Conservation (phyloP, 495 filamentous ascomycete species). For the Aspergillus campestris region DNA sequence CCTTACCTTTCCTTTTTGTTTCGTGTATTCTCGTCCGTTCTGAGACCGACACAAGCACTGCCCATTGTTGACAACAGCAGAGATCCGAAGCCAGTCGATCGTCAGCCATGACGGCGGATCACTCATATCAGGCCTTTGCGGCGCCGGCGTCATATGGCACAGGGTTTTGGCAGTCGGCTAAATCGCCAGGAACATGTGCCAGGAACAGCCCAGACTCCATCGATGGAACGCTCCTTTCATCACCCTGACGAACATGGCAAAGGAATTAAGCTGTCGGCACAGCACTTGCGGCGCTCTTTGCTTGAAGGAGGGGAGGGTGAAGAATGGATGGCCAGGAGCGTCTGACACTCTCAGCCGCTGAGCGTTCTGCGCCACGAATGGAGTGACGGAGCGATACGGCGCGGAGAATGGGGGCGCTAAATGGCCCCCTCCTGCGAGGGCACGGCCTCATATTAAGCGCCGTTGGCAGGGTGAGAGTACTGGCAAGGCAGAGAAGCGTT, state of each 20-base stretch:
- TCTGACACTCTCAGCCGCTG: slow-evolving; percentile 13
- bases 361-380: slow-evolving; percentile 10
- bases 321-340: slow-evolving; percentile 5
- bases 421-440: slow-evolving; percentile 6
- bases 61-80: neutral
- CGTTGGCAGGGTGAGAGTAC: slow-evolving; percentile 20
- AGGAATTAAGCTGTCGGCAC: slow-evolving; percentile 5
- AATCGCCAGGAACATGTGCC: neutral
- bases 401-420: slow-evolving; percentile 27
- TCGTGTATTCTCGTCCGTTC: neutral
- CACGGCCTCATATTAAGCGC: slow-evolving; percentile 20
- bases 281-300: slow-evolving; percentile 5
- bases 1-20: slow-evolving; percentile 4
- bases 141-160: too few relatives aligned
- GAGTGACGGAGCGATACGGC: slow-evolving; percentile 19
- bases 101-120: neutral
- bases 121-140: too few relatives aligned
- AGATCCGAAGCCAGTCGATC: neutral
- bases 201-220: slow-evolving; percentile 2
- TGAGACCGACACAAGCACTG: neutral
- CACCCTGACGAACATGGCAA: neutral
- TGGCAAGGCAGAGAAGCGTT: slow-evolving; percentile 1
- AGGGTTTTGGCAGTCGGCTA: too few relatives aligned
- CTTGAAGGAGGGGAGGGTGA: neutral
- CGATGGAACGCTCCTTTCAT: slow-evolving; percentile 1